Conservation (phyloP, 2,329 filamentous ascomycete genomes). For the Alternaria arbusti region DNA sequence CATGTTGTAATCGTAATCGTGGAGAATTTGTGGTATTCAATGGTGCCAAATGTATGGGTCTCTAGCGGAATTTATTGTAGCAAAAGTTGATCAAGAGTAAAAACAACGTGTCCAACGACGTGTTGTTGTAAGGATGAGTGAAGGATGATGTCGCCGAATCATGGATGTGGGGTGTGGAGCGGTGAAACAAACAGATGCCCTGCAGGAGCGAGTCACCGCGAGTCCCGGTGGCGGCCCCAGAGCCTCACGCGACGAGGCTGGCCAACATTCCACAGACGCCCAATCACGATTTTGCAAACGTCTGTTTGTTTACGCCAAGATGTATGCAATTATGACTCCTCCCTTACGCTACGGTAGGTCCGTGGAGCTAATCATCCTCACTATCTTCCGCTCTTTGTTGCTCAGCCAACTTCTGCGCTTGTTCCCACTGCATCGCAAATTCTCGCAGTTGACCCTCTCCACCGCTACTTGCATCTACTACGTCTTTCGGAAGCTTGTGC, state of each 20-base stretch:
- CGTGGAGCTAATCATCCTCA: constrained; percentile 36
- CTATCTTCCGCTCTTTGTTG: constrained; percentile 49
- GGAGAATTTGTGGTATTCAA: background rate
- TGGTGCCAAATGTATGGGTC: background rate
- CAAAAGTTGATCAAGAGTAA: background rate
- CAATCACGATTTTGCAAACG: constrained; percentile 12
- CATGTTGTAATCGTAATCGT: background rate
- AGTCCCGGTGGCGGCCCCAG: constrained; percentile 15
- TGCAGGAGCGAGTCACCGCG: constrained; percentile 23
- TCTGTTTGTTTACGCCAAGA: constrained; percentile 15
- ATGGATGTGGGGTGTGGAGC: constrained; percentile 13
- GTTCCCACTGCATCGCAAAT: constrained; percentile 59
- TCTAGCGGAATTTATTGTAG: constrained; percentile 6
- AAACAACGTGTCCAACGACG: background rate
- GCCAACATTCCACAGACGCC: constrained; percentile 1
- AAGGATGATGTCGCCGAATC: constrained; percentile 14
- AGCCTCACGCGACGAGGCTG: constrained; percentile 21
- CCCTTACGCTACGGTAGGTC: background rate
- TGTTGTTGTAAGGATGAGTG: constrained; percentile 9
- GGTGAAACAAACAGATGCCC: constrained; percentile 21
- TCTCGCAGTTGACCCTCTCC: constrained; percentile 77
- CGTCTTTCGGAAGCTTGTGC: constrained; percentile 92
- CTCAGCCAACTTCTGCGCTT: constrained; percentile 52
- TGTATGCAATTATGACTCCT: constrained; percentile 3
- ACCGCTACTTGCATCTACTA: constrained; percentile 71